A percentile compares a stretch with the other conserved stretches of the same genome.
Conservation (phyloP, 805 yeast genomes). For the Metschnikowia colocasiae region DNA sequence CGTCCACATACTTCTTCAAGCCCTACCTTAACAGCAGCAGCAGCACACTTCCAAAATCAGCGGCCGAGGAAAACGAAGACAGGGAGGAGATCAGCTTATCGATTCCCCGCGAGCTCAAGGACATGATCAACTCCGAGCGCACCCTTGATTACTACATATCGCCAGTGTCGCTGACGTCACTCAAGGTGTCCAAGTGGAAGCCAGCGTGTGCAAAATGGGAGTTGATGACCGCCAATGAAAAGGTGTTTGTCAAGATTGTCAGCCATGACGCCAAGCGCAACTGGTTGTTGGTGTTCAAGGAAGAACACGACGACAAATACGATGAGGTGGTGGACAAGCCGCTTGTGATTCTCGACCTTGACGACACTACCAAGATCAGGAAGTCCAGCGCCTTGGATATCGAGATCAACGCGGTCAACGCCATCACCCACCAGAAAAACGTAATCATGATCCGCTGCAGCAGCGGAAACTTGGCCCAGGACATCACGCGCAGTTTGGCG, state of each 20-base stretch:
- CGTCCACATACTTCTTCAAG: slow-evolving; percentile 39
- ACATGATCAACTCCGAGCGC: slow-evolving; percentile 34
- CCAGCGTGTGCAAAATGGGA: slow-evolving; percentile 42
- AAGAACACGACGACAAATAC: slow-evolving; percentile 30
- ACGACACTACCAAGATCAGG: slow-evolving; percentile 24
- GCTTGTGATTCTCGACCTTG: slow-evolving; percentile 31
- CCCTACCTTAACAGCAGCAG: slow-evolving; percentile 17
- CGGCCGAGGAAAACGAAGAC: slow-evolving; percentile 1
- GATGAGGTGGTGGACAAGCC: slow-evolving; percentile 35
- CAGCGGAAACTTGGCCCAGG: slow-evolving; percentile 24
- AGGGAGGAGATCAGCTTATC: slow-evolving; percentile 21
- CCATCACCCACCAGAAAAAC: slow-evolving; percentile 29
- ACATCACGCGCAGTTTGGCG: slow-evolving; percentile 25
- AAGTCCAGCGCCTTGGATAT: slow-evolving; percentile 39
- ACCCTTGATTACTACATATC: slow-evolving; percentile 38
- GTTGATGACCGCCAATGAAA: slow-evolving; percentile 37
- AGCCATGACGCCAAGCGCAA: slow-evolving; percentile 31
- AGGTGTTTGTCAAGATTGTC: slow-evolving; percentile 36
- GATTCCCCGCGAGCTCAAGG: slow-evolving; percentile 38
- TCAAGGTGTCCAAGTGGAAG: slow-evolving; percentile 43
- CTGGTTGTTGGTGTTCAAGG: slow-evolving; percentile 42
- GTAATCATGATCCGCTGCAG: slow-evolving; percentile 34
- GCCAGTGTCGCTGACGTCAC: slow-evolving; percentile 30
- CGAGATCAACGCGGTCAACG: slow-evolving; percentile 31
- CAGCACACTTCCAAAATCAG: slow-evolving; percentile 3